Conservation (phyloP, 2,329 filamentous ascomycete genomes). For the Harringtonia aguacate region DNA sequence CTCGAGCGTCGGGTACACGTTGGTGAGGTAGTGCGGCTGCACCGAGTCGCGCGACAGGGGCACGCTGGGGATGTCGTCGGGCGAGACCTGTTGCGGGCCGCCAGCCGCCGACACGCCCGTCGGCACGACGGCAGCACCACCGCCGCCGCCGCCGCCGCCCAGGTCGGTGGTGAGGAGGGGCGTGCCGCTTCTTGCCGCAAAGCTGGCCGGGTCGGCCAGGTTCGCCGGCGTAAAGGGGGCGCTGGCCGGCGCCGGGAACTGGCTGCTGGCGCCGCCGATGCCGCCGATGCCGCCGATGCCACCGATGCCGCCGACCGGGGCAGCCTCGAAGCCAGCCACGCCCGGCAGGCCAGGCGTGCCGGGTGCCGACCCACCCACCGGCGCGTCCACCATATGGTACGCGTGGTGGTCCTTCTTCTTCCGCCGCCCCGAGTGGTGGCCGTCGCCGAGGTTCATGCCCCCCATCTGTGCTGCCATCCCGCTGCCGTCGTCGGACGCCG, state of each 20-base stretch:
- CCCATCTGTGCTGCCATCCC: constrained; percentile 65
- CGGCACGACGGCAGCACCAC: constrained; percentile 21
- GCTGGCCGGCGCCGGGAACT: constrained; percentile 51
- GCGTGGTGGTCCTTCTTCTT: constrained; percentile 96
- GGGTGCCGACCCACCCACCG: constrained; percentile 37
- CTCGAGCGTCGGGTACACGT: constrained; percentile 93
- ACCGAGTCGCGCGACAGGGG: constrained; percentile 73
- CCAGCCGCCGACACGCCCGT: constrained; percentile 45
- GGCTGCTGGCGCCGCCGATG: constrained; percentile 29
- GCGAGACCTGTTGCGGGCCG: constrained; percentile 67
- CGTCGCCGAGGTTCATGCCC: constrained; percentile 56
- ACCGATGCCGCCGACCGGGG: too few relatives aligned
- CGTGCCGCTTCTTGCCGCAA: constrained; percentile 29
- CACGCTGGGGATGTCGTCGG: constrained; percentile 87
- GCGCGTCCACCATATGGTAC: constrained; percentile 74
- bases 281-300: too few relatives aligned
- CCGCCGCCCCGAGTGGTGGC: constrained; percentile 43
- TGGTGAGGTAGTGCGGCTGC: constrained; percentile 73
- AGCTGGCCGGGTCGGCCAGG: constrained; percentile 31
- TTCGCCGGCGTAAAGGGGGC: constrained; percentile 37
- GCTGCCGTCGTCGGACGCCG: constrained; percentile 28
- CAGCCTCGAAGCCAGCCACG: background rate
- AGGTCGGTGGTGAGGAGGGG: background rate
- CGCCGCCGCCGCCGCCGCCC: constrained; percentile 1
- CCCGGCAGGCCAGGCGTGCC: constrained; percentile 32